Evolutionary conservation across 2,329 filamentous ascomycete genomes (phyloP).

Genomic region (Talaromyces sp.): DNA sequence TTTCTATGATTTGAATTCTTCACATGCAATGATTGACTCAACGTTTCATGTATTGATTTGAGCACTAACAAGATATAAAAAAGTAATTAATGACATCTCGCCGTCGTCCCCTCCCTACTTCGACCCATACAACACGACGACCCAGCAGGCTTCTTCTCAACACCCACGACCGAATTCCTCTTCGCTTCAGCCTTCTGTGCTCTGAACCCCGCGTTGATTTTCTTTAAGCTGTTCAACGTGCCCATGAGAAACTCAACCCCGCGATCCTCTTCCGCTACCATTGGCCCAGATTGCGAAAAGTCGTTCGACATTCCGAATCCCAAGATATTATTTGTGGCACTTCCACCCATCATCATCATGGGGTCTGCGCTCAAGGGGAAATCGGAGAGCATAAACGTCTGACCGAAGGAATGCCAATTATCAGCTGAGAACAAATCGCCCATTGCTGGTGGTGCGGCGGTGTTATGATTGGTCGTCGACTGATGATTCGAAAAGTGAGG

Average conservation of each 20-base stretch:
- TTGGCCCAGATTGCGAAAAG: not conserved
- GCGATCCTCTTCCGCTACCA: conserved; percentile 35
- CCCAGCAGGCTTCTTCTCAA: conserved; percentile 12
- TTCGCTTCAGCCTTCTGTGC: not conserved
- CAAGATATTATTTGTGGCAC: conserved; percentile 18
- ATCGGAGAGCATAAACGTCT: conserved; percentile 14
- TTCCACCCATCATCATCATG: conserved; percentile 17
- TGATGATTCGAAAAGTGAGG: conserved; percentile 19
- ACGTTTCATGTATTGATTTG: not conserved
- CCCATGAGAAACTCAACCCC: conserved; percentile 40
- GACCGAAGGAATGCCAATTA: not conserved
- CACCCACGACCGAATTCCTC: not conserved
- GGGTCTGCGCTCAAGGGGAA: conserved; percentile 13
- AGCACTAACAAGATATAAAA: not conserved
- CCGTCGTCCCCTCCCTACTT: not conserved
- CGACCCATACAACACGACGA: conserved; percentile 13
- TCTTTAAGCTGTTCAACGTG: conserved; percentile 45
- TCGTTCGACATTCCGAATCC: not conserved
- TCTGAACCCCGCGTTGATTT: conserved; percentile 42
- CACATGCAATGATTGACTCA: not conserved
- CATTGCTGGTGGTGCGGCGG: not conserved
- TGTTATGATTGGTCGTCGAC: not conserved
- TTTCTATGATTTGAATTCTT: too few relatives aligned
- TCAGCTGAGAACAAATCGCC: not conserved
- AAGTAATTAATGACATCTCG: not conserved